These are phyloP conservation scores for Groenewaldozyma tartarivorans DNA, from an alignment of 805 yeast species.

Conservation along the genomic window DNA sequence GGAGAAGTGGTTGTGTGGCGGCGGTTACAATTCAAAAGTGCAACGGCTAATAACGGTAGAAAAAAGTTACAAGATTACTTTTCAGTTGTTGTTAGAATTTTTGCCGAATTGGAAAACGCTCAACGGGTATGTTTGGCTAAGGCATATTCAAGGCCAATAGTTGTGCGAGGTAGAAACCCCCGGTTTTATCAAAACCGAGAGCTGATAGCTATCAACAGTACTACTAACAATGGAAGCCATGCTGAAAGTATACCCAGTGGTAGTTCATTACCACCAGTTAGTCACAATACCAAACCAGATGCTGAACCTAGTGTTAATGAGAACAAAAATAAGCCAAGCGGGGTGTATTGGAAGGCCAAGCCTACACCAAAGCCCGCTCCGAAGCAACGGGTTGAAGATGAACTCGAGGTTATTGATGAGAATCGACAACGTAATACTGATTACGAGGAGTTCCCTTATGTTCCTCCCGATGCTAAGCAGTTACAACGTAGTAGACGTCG, in stretches of 20 bases:
- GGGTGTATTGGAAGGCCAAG: too few species aligned
- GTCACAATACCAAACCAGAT: too few species aligned
- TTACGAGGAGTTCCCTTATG: neutral
- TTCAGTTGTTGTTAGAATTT: conserved; percentile 15
- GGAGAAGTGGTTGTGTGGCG: conserved; percentile 25
- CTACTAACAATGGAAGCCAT: neutral
- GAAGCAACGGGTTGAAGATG: neutral
- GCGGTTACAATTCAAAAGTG: conserved; percentile 24
- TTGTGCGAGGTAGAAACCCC: conserved; percentile 54
- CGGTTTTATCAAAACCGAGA: conserved; percentile 47
- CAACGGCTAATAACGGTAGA: conserved; percentile 27
- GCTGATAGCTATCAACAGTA: conserved; percentile 32
- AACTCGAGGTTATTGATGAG: conserved; percentile 1
- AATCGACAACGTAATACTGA: neutral
- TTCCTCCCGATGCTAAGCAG: neutral
- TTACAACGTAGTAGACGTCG: neutral
- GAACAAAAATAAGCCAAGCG: too few species aligned
- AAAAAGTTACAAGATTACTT: conserved; percentile 20
- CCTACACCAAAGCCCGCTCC: neutral
- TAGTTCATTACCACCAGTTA: neutral
- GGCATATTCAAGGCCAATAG: conserved; percentile 36
- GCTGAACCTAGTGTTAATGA: too few species aligned
- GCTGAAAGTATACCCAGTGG: neutral
- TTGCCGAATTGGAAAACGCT: conserved; percentile 21
- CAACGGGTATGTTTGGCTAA: conserved; percentile 14